phyloP scores from a whole-genome alignment of 78 protist genomes.

The Chrysochromulina parva region DNA sequence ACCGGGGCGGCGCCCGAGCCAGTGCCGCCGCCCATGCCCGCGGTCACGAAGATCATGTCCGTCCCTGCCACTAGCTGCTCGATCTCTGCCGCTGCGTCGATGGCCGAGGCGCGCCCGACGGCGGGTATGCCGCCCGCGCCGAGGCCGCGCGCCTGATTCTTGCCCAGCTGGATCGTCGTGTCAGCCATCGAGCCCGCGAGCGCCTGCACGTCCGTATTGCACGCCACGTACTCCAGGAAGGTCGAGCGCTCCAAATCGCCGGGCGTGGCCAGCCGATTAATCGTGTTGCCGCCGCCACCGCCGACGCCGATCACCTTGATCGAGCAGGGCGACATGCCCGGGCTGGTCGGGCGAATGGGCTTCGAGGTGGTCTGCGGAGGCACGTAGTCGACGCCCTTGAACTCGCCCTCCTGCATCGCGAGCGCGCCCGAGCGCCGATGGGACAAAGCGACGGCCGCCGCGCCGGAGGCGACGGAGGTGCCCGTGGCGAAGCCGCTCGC shows the following conservation, averaged over 20 bases:
- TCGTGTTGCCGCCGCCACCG: conserved; percentile 81
- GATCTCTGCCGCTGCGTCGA: conserved; percentile 64
- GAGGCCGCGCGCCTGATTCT: conserved; percentile 19
- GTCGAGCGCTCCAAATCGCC: background rate
- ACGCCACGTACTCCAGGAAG: conserved; percentile 66
- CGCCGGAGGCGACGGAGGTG: too few species aligned
- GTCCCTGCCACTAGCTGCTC: conserved; percentile 48
- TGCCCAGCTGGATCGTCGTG: conserved; percentile 66
- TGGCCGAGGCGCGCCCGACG: conserved; percentile 67
- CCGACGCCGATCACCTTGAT: conserved; percentile 30
- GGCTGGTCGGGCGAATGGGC: too few species aligned
- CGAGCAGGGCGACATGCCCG: background rate
- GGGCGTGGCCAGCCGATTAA: conserved; percentile 57
- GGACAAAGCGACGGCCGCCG: too few species aligned
- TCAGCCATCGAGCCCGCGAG: conserved; percentile 43
- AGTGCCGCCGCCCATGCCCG: conserved; percentile 91
- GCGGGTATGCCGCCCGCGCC: conserved; percentile 70
- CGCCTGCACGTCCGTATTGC: conserved; percentile 83
- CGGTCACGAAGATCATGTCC: conserved; percentile 79
- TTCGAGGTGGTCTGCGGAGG: too few species aligned
- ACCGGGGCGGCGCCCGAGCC: conserved; percentile 89
- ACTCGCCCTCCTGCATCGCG: too few species aligned
- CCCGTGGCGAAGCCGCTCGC: too few species aligned
- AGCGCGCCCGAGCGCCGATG: too few species aligned
- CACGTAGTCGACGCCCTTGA: too few species aligned